Conservation (phyloP, 805 yeast genomes). For the Zygoascus ofunaensis region DNA sequence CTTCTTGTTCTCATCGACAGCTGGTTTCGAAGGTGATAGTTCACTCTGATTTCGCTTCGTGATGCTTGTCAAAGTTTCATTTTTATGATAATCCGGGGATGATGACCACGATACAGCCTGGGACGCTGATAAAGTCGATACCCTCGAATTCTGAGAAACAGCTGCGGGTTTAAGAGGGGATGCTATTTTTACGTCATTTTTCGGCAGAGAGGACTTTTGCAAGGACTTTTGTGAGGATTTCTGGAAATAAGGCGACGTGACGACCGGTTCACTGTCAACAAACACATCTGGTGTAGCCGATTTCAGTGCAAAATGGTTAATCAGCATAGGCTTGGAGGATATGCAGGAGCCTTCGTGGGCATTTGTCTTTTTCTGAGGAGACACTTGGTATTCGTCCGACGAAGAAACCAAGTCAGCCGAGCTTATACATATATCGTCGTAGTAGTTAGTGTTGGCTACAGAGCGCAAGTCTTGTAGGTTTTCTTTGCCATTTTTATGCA, state of each 20-base stretch:
- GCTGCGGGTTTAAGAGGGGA: neutral
- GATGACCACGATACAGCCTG: conserved; percentile 13
- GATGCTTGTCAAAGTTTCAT: conserved; percentile 6
- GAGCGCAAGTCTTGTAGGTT: no score
- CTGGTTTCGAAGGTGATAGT: no score
- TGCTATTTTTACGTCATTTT: neutral
- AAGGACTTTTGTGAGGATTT: no score
- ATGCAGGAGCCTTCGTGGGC: neutral
- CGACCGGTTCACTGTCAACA: neutral
- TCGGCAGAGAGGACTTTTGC: neutral
- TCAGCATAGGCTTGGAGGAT: neutral
- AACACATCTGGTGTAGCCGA: neutral
- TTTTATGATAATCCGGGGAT: conserved; percentile 14
- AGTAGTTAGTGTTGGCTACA: no score
- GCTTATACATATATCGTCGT: neutral
- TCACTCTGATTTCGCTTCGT: neutral
- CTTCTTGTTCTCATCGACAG: no score
- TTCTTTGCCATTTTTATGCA: neutral
- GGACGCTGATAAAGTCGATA: neutral
- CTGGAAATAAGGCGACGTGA: conserved; percentile 2
- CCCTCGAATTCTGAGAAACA: neutral
- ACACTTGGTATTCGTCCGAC: no score
- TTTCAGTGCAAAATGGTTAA: neutral
- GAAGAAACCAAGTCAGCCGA: neutral
- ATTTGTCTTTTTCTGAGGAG: neutral